Base-by-base conservation (phyloP, 73 alveolate species). In the Blepharisma japonicum region DNA sequence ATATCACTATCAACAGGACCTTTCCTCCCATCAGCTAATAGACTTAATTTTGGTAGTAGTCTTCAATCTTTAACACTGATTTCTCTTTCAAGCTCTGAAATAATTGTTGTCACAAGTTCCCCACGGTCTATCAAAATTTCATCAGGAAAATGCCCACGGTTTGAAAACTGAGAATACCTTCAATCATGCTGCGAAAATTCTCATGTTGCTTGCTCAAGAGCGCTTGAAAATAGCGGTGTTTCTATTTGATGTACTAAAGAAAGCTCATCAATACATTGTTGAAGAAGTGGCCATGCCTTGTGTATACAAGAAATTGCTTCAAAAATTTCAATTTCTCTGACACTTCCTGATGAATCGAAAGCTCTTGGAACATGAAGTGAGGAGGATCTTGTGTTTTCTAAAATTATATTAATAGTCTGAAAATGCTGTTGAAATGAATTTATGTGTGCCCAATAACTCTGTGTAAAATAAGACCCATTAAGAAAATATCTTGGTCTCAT, bases 361-460 rank as follows among this genome's bases (percentile, higher is more conserved):
- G 3, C 42, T 32, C 3, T 3, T 32, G 42, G 42, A 3, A 32
- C 42, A 32, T 32, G 42, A 32, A 32, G 42, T 32, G 42, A 0
- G 42, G 42, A 0, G 42, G 42, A 32, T 32, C 42, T 32, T 32
- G 42, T 1, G 3, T 32, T 32, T 32, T 32, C 42, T 32, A 32
- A 32, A 32, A 32, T 32, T 32, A 32, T 32, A 8, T 61, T 61
- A 14, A 61, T 8, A 18, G 23, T 14, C 74, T 20, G 18, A 14
- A 39, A 61, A 61, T 61, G 74, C 46, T 61, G 38, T 5, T 61
- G 47, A 14, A 61, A 5, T 18, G 74, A n/a, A 4, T 61, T 11
- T 20, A n/a, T 14, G 46, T 61, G 74, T 61, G 74, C 74, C 74
- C 74, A 61, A 39, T 61, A 61, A 3, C 74, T 25, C 5, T 61